Base-by-base conservation (phyloP, 2,329 filamentous ascomycete genomes). In the Fusarium nygamai region DNA sequence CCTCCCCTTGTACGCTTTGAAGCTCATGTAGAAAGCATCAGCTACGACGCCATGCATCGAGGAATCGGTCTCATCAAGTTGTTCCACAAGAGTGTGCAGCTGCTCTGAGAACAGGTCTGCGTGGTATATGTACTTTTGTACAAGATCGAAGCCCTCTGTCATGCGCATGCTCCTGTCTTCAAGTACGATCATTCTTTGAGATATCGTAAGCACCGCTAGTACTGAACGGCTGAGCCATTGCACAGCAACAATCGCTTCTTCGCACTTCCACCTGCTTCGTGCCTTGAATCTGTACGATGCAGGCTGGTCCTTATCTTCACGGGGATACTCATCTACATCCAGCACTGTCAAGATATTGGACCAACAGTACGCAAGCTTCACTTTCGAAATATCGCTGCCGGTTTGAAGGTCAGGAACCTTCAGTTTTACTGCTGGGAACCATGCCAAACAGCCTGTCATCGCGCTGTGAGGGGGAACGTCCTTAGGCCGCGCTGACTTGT, bases 21-120 rank as follows among this genome's bases (percentile, higher is more conserved):
- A 96, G 82, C 96, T 98, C 94, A 98, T 98, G 80, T 96, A 96
- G 78, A 98, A 99, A 0, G 95, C 96, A 86, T 99, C 96, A 13
- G 96, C 96, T 54, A 98, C 94, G 14, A 98, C 95, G 5, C 96
- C 96, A 83, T 98, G 96, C 91, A 98, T 93, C 0, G 94, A 94
- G 1, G 90, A 87, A 77, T 98, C 95, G 67, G 95, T 91, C 75
- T 97, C 95, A 73, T 98, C 93, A 24, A 96, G 86, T 69, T 95
- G 92, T 81, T 98, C 96, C 29, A 99, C 94, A 11, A 98, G 88
- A 24, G 86, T 89, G 78, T 94, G 92, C 19, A 99, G 86, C 80
- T 98, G 96, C 33, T 90, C 89, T 2, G 96, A 98, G 82, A 98
- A 99, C 22, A 97, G 84, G 80, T 98, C 95, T 58, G 90, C 87